Evolutionary conservation across 2,329 filamentous ascomycete genomes (phyloP).

Genomic region (Beauveria brongniartii): DNA sequence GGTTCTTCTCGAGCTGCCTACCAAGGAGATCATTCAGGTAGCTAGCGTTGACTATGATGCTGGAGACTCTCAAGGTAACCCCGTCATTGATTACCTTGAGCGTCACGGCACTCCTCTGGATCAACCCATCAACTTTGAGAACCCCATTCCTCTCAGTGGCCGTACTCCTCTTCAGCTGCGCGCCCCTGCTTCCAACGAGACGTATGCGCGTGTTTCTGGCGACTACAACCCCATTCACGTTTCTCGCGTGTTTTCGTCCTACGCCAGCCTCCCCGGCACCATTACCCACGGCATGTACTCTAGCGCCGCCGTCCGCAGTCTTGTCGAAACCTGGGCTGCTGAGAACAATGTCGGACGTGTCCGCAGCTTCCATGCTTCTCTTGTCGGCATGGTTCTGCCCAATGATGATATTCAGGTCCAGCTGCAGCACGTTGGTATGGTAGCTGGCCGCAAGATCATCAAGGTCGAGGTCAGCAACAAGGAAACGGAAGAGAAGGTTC

Average conservation of each 20-base stretch:
- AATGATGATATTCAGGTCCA: constrained; percentile 94
- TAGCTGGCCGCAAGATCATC: constrained; percentile 97
- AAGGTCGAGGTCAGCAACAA: constrained; percentile 95
- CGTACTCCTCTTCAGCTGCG: constrained; percentile 83
- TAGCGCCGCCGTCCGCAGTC: constrained; percentile 86
- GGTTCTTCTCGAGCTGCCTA: constrained; percentile 87
- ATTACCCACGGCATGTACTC: constrained; percentile 99
- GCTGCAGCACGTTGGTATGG: constrained; percentile 95
- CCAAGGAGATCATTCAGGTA: constrained; percentile 95
- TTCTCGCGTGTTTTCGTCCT: constrained; percentile 90
- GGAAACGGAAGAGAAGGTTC: constrained; percentile 92
- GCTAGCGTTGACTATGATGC: constrained; percentile 96
- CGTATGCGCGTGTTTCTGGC: constrained; percentile 92
- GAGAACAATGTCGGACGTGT: constrained; percentile 98
- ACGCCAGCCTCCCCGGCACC: constrained; percentile 90
- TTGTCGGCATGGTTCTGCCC: constrained; percentile 98
- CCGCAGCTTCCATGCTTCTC: constrained; percentile 89
- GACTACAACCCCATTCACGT: constrained; percentile 99
- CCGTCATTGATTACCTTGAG: constrained; percentile 91
- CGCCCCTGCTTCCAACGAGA: constrained; percentile 93
- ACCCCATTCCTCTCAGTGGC: constrained; percentile 89
- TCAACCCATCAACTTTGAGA: constrained; percentile 95
- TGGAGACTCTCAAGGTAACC: constrained; percentile 86
- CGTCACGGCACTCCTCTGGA: constrained; percentile 88
- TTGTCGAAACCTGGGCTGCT: constrained; percentile 97